phyloP scores from a whole-genome alignment of 2,329 filamentous ascomycete genomes.

The Penicillium sclerotigenum region DNA sequence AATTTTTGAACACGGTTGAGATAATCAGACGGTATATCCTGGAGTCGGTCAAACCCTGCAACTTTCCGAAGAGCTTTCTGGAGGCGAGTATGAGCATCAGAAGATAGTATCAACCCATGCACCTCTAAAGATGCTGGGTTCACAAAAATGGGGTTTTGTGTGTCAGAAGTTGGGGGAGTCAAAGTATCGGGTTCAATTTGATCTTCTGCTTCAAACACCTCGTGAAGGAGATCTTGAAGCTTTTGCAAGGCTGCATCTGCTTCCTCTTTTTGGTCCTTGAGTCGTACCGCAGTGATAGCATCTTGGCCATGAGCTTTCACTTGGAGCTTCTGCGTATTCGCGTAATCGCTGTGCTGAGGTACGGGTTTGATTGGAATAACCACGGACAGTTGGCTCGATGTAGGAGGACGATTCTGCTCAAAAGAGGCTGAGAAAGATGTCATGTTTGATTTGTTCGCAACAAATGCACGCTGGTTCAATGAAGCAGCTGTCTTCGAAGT shows the following conservation, averaged over 20 bases:
- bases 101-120: conserved; percentile 56
- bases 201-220: conserved; percentile 75
- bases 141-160: conserved; percentile 54
- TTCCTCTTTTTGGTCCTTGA: conserved; percentile 74
- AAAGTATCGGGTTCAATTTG: conserved; percentile 57
- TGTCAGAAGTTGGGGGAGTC: conserved; percentile 36
- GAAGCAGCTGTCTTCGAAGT: conserved; percentile 22
- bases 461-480: conserved; percentile 24
- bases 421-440: conserved; percentile 40
- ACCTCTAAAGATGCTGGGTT: conserved; percentile 33
- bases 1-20: conserved; percentile 73
- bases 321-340: conserved; percentile 45
- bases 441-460: conserved; percentile 45
- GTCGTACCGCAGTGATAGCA: conserved; percentile 57
- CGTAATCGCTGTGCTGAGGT: conserved; percentile 38
- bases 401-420: conserved; percentile 18
- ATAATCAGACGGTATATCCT: conserved; percentile 69
- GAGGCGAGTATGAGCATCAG: conserved; percentile 65
- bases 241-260: conserved; percentile 70
- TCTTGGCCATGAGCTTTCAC: conserved; percentile 55
- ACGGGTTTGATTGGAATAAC: conserved; percentile 48
- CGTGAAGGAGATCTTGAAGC: conserved; percentile 66
- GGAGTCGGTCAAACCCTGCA: conserved; percentile 65
- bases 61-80: conserved; percentile 72
- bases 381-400: conserved; percentile 43